Evolutionary conservation across 768 basidiomycete species (phyloP), one percentile per base, ranked within the genome.

Genomic region (Clavaria fumosa): DNA sequence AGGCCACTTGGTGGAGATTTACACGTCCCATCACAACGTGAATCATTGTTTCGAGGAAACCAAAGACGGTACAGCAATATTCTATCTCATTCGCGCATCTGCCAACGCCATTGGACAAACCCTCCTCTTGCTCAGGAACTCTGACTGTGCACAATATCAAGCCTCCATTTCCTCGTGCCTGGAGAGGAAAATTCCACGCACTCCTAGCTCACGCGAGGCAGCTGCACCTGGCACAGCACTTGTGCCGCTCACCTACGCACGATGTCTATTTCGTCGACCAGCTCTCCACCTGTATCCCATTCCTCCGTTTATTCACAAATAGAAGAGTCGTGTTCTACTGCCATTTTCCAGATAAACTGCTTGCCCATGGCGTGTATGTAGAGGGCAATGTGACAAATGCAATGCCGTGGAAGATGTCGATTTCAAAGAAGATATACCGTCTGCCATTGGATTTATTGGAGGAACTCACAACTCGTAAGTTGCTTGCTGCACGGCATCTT

Each of bases 231-330:
- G 75, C 75, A 0, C 45, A 61, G 4, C 67, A 75, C 35, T 65
- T 95, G n/a, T 53, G 89, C 15, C 51, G 53, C 15, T 59, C 62
- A 4, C 63, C 67, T 4, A 49, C 59, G 22, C 75, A 80, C 49
- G 91, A 97, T 51, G 74, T 96, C 15, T 91, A 78, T 59, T 78
- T 97, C 42, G 83, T 96, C 3, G 93, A 97, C 59, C 95, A 96
- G 53, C 74, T 97, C 14, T 89, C 88, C 4, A 88, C 90, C 1
- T 89, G 82, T 45, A 64, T 96, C 18, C 93, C 93, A 0, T 63
- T 95, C 41, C 64, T 99, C 0, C 70, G 84, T 2, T 49, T 61
- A 42, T 49, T 84, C 10, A 70, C 65, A 2, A 63, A 64, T 15
- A 84, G 72, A n/a, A 75, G 86, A 2, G 83, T 93, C 21, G 78